These are phyloP conservation scores for Pseudocercospora musae DNA, from an alignment of 2,329 filamentous ascomycete species.

Conservation along the genomic window DNA sequence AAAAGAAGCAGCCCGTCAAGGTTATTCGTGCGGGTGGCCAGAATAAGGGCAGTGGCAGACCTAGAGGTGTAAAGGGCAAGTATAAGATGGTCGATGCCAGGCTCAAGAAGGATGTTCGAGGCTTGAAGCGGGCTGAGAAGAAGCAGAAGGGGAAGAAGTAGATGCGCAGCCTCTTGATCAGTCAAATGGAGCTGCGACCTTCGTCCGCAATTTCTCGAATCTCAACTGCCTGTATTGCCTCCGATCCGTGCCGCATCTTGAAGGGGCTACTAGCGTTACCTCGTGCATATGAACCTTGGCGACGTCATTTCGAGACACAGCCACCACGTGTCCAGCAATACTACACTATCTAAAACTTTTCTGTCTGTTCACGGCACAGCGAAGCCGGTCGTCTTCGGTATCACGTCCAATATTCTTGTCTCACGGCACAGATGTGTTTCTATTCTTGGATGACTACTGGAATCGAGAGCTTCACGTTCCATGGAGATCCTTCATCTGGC, in stretches of 20 bases:
- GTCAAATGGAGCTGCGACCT: neutral
- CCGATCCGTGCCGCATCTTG: neutral
- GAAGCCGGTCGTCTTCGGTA: neutral
- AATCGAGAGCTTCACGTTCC: neutral
- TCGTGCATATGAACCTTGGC: neutral
- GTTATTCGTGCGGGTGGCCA: constrained; percentile 82
- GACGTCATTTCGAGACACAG: neutral
- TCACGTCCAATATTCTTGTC: neutral
- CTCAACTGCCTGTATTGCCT: neutral
- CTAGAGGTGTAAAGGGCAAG: constrained; percentile 87
- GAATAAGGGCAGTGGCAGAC: constrained; percentile 83
- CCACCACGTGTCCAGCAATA: neutral
- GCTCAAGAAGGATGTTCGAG: constrained; percentile 94
- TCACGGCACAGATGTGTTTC: neutral
- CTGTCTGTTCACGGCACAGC: neutral
- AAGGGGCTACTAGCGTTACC: neutral
- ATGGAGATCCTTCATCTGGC: neutral
- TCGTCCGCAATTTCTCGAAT: neutral
- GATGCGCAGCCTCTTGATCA: neutral
- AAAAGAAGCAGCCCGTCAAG: constrained; percentile 76
- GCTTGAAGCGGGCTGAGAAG: constrained; percentile 76
- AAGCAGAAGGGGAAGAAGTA: constrained; percentile 42
- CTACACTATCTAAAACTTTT: neutral
- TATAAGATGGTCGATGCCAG: constrained; percentile 96
- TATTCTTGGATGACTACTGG: neutral